Base-by-base conservation (phyloP, 331 rosid genomes). In the Quercus phellos region DNA sequence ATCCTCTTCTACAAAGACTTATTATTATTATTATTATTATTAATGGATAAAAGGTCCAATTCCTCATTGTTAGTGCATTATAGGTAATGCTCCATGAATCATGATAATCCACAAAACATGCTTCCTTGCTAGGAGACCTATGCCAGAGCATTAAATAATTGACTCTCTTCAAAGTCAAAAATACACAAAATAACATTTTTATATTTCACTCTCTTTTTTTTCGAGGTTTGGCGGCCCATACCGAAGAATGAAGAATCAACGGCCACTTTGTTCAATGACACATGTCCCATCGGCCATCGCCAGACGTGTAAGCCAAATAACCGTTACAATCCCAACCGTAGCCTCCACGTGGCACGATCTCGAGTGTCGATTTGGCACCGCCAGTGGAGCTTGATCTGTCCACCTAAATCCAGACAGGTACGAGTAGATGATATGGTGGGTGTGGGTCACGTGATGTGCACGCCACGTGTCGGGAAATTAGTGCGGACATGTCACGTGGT, bases 271-370 rank as follows among this genome's bases (percentile, higher is more conserved):
- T 8, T 6, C n/a, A 55, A 76, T 55, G 66, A 51, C 29, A 38
- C 10, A 29, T 10, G 77, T n/a, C 14, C 29, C 60, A 17, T 2
- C 4, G 46, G 68, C 4, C 69, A 21, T 2, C 4, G 55, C 75
- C 4, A 43, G 82, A 61, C 85, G 78, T 78, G 84, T 3, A 83
- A 80, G 89, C 87, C 84, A 85, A 85, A 78, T n/a, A 79, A 81
- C 78, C 53, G 6, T 5, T 2, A 56, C 53, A 50, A 21, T 69
- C 54, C 54, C 67, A 26, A 70, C 53, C 0, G 75, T 18, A n/a
- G 3, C 5, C 0, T 17, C 68, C 81, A 85, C 86, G 87, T 81
- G 91, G 84, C 77, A 1, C 16, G 9, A 75, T 72, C 74, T 0
- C 0, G 59, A 26, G 18, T 32, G 38, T 38, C 5, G 4, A 46